A percentile compares a stretch with the other conserved stretches of the same genome.
Conservation (phyloP, 1,284 basidiomycete genomes). For the Cryptococcus sp. region DNA sequence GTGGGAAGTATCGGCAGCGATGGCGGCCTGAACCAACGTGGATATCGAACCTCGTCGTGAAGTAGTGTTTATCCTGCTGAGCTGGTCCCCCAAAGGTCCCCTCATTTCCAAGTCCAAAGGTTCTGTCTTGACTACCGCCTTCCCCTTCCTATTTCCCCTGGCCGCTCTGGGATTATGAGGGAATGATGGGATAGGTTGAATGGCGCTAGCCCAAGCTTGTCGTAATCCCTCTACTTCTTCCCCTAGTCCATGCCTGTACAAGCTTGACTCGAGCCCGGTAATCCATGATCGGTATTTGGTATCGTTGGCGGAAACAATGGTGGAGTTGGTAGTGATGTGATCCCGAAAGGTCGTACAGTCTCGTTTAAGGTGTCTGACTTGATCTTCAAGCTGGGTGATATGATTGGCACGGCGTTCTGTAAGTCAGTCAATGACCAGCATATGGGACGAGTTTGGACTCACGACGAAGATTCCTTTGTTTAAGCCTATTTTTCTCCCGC, state of each 20-base stretch:
- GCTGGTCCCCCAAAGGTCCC: too few species aligned
- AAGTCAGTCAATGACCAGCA: neutral
- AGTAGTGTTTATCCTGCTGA: neutral
- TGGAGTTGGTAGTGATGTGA: neutral
- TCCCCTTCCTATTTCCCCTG: neutral
- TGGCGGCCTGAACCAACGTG: neutral
- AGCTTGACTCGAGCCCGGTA: neutral
- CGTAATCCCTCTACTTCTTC: neutral
- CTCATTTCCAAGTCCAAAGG: too few species aligned
- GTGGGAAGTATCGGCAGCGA: neutral
- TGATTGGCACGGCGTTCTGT: neutral
- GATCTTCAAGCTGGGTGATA: neutral
- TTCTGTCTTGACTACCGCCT: neutral
- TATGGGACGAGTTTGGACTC: constrained; percentile 7
- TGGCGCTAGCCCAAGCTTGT: neutral
- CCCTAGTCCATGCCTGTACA: neutral
- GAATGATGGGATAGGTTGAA: neutral
- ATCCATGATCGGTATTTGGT: neutral
- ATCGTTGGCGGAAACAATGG: neutral
- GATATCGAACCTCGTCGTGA: neutral
- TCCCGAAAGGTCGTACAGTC: neutral
- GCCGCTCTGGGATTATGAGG: neutral
- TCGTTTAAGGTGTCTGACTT: neutral
- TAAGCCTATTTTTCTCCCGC: constrained; percentile 37
- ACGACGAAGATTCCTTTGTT: constrained; percentile 37